Conservation (phyloP, 225 moss, liverwort and hornwort genomes). For the Sphagnum contortum region DNA sequence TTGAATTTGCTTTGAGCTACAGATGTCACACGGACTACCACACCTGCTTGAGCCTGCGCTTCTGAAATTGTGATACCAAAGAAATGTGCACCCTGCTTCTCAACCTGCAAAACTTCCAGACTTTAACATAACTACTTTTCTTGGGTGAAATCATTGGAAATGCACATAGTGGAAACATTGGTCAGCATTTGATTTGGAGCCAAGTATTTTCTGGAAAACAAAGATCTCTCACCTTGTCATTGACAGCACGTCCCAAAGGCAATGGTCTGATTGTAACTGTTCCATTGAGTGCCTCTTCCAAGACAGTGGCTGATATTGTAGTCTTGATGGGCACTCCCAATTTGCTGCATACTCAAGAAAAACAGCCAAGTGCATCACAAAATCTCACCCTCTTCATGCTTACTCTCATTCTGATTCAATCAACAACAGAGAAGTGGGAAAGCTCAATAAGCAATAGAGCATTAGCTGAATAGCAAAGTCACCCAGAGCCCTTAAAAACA, state of each 20-base stretch:
- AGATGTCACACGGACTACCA: slow-evolving; percentile 88
- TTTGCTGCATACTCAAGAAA: slow-evolving; percentile 41
- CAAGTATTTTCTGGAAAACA: too few relatives aligned
- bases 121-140: too few relatives aligned
- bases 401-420: too few relatives aligned
- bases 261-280: slow-evolving; percentile 91
- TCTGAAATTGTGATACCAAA: slow-evolving; percentile 85
- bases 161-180: too few relatives aligned
- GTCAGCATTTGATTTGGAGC: too few relatives aligned
- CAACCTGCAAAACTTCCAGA: slow-evolving; percentile 38
- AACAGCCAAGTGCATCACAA: too few relatives aligned
- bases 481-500: too few relatives aligned
- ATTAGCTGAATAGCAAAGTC: too few relatives aligned
- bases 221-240: slow-evolving; percentile 56
- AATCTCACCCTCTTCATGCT: too few relatives aligned
- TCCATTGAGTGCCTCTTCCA: slow-evolving; percentile 92
- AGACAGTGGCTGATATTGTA: slow-evolving; percentile 76
- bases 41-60: slow-evolving; percentile 86
- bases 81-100: slow-evolving; percentile 98
- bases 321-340: slow-evolving; percentile 98
- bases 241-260: slow-evolving; percentile 66
- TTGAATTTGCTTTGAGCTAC: slow-evolving; percentile 97
- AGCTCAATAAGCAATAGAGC: too few relatives aligned
- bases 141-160: too few relatives aligned
- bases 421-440: too few relatives aligned